A percentile compares a stretch with the other conserved stretches of the same genome.
These are phyloP conservation scores for Taiwanofungus camphoratus DNA, from an alignment of 1,284 basidiomycete genomes.

Conservation along the genomic window DNA sequence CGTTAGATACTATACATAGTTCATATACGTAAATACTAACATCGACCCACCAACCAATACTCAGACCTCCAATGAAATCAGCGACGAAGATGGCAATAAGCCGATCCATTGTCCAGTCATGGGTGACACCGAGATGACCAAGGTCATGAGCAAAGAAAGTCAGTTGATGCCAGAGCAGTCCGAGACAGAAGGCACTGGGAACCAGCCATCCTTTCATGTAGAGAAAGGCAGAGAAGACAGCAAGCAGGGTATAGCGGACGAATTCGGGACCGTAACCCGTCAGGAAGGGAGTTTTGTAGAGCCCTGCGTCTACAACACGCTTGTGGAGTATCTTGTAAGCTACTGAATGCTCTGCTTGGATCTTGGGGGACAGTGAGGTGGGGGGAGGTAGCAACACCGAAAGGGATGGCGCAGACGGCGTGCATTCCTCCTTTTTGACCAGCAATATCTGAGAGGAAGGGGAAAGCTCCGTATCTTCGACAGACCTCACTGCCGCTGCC, in stretches of 20 bases:
- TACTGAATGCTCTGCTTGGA: constrained; percentile 67
- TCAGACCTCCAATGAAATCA: constrained; percentile 87
- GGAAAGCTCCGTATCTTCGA: constrained; percentile 28
- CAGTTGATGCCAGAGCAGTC: constrained; percentile 92
- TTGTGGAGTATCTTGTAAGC: constrained; percentile 82
- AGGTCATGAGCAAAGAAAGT: constrained; percentile 93
- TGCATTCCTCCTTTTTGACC: constrained; percentile 34
- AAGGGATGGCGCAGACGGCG: constrained; percentile 39
- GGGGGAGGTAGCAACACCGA: constrained; percentile 48
- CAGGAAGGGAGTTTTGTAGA: constrained; percentile 81
- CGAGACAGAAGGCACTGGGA: constrained; percentile 74
- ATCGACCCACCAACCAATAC: constrained; percentile 97
- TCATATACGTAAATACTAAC: constrained; percentile 45
- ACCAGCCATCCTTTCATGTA: constrained; percentile 65
- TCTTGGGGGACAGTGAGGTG: constrained; percentile 47
- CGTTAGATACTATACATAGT: constrained; percentile 6
- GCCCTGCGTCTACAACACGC: constrained; percentile 71
- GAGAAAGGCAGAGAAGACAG: constrained; percentile 51
- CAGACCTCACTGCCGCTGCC: constrained; percentile 41
- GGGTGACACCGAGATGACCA: constrained; percentile 91
- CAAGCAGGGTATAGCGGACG: constrained; percentile 69
- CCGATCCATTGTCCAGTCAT: constrained; percentile 81
- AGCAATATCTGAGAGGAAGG: constrained; percentile 61
- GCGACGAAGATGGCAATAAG: constrained; percentile 79
- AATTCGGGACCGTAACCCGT: constrained; percentile 91